phyloP scores from a whole-genome alignment of 345 rosid species.

The Camelina laxa region DNA sequence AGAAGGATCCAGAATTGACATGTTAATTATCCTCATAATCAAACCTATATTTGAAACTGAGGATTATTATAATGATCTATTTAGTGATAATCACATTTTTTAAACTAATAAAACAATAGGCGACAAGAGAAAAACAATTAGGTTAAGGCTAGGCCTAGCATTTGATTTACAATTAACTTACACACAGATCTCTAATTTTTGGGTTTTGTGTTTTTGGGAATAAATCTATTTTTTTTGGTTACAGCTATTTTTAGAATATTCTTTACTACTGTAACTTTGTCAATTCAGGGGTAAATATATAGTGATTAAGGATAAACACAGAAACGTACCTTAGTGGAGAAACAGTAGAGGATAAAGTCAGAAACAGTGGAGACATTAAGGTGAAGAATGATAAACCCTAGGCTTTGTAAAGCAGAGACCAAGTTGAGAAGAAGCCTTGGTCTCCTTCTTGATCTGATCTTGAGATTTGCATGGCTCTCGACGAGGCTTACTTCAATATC shows the following conservation, averaged over 20 bases:
- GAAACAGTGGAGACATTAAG: conserved; percentile 73
- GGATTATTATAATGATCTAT: conserved; percentile 20
- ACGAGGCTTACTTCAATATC: conserved; percentile 81
- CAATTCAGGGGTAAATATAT: conserved; percentile 22
- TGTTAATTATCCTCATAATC: conserved; percentile 6
- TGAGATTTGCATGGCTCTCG: conserved; percentile 82
- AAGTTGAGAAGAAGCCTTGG: conserved; percentile 76
- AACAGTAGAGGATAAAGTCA: conserved; percentile 68
- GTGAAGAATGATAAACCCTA: conserved; percentile 78
- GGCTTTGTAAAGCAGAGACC: conserved; percentile 63
- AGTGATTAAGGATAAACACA: conserved; percentile 2
- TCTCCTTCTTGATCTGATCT: conserved; percentile 67
- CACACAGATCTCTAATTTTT: conserved; percentile 5
- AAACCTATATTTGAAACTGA: conserved; percentile 9
- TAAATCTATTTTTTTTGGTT: neutral
- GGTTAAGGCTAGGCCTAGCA: conserved; percentile 27
- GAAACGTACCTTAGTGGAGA: conserved; percentile 76
- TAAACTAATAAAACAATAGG: conserved; percentile 10
- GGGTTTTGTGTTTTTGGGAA: neutral
- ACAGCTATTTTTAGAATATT: conserved; percentile 12
- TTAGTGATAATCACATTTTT: neutral
- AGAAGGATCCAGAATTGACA: conserved; percentile 19
- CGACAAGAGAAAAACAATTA: conserved; percentile 36
- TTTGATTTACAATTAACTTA: conserved; percentile 3
- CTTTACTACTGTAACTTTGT: conserved; percentile 6